A percentile compares a stretch with the other conserved stretches of the same genome.
Evolutionary conservation across 2,329 filamentous ascomycete genomes (phyloP).

Genomic region (Alternaria sp.): DNA sequence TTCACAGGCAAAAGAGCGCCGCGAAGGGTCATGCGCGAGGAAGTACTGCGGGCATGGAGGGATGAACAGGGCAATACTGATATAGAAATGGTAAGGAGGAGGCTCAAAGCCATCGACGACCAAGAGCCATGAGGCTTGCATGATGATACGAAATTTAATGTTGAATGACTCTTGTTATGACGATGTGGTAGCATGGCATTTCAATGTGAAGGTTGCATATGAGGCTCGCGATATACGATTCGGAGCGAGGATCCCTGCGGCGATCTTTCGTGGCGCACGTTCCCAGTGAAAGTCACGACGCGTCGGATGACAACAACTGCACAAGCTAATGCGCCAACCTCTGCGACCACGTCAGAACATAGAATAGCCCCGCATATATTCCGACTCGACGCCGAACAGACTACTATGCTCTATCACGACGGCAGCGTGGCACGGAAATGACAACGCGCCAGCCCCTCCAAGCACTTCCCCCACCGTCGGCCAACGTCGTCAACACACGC

Average conservation of each 20-base stretch:
- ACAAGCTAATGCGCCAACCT: slow-evolving; percentile 16
- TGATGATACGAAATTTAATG: not conserved
- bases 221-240: not conserved
- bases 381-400: not conserved
- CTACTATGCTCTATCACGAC: slow-evolving; percentile 26
- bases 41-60: slow-evolving; percentile 58
- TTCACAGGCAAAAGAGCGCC: slow-evolving; percentile 79
- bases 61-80: slow-evolving; percentile 45
- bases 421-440: slow-evolving; percentile 31
- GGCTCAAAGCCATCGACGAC: slow-evolving; percentile 46
- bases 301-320: slow-evolving; percentile 32
- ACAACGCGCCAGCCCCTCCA: slow-evolving; percentile 47
- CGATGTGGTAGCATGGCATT: not conserved
- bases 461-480: slow-evolving; percentile 41
- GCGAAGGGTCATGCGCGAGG: slow-evolving; percentile 73
- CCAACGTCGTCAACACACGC: slow-evolving; percentile 35
- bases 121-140: slow-evolving; percentile 40
- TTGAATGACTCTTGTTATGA: not conserved
- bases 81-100: slow-evolving; percentile 42
- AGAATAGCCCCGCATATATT: slow-evolving; percentile 3
- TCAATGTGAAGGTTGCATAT: not conserved
- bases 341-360: slow-evolving; percentile 8
- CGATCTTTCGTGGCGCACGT: slow-evolving; percentile 28
- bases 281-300: slow-evolving; percentile 32
- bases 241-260: slow-evolving; percentile 17